phyloP scores from a whole-genome alignment of 78 protist genomes.

The Dictyostelium capitatum region DNA sequence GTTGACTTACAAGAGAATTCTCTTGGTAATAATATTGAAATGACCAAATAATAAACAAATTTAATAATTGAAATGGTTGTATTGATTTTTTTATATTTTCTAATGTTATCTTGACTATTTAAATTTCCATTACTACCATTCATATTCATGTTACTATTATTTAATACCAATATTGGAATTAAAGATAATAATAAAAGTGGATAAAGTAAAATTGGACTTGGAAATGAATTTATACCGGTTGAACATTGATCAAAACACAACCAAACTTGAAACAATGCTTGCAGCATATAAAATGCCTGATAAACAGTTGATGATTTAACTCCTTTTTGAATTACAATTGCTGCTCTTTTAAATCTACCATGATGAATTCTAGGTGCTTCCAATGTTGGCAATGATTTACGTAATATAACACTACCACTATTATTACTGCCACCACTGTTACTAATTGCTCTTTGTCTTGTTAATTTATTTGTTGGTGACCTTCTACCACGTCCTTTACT shows the following conservation, averaged over 20 bases:
- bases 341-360: not conserved
- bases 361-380: not conserved
- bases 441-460: not conserved
- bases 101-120: not conserved
- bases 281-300: slow-evolving; percentile 11
- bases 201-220: slow-evolving; percentile 2
- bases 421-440: not conserved
- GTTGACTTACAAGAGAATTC: slow-evolving; percentile 1
- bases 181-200: slow-evolving; percentile 46
- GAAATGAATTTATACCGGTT: not conserved
- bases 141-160: not conserved
- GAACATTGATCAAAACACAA: slow-evolving; percentile 50
- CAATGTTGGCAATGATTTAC: not conserved
- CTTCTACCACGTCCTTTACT: not conserved
- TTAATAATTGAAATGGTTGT: slow-evolving; percentile 15
- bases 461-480: not conserved
- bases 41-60: slow-evolving; percentile 4
- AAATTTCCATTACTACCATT: not conserved
- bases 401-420: not conserved
- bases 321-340: not conserved
- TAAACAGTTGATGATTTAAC: not conserved
- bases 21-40: slow-evolving; percentile 11
- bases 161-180: slow-evolving; percentile 3
- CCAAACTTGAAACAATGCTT: slow-evolving; percentile 53
- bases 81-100: not conserved